Conservation (phyloP, 495 filamentous ascomycete genomes). For the Xylaria telfairii region DNA sequence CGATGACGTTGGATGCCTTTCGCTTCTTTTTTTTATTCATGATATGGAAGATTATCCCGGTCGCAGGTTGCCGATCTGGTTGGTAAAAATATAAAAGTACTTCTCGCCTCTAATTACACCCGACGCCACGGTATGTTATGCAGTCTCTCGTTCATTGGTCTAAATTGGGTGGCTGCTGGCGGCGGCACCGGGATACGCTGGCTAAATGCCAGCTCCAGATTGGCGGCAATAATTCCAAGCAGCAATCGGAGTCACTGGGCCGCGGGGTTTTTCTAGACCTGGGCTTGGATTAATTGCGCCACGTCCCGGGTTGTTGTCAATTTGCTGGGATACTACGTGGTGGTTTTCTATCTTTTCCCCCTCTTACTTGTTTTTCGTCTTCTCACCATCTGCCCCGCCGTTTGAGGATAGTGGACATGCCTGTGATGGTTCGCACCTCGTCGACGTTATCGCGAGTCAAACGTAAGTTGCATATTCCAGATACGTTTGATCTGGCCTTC, state of each 20-base stretch:
- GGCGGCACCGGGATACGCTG: slow-evolving; percentile 16
- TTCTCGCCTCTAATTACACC: background rate
- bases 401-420: background rate
- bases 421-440: background rate
- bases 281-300: slow-evolving; percentile 16
- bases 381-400: background rate
- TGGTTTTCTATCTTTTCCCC: background rate
- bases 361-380: background rate
- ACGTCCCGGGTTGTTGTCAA: slow-evolving; percentile 14
- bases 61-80: background rate
- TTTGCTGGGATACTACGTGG: slow-evolving; percentile 17
- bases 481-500: background rate
- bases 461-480: background rate
- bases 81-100: background rate
- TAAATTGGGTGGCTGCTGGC: background rate
- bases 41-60: slow-evolving; percentile 7
- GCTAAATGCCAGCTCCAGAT: slow-evolving; percentile 22
- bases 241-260: slow-evolving; percentile 21
- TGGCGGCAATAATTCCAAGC: slow-evolving; percentile 21
- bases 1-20: background rate
- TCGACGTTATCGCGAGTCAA: slow-evolving; percentile 9
- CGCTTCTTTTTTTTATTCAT: background rate
- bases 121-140: background rate
- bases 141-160: background rate
- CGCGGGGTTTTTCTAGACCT: slow-evolving; percentile 14